Evolutionary conservation across 2,329 filamentous ascomycete genomes (phyloP), one percentile per base, ranked within the genome.

Genomic region (Trichoderma endophyticum): DNA sequence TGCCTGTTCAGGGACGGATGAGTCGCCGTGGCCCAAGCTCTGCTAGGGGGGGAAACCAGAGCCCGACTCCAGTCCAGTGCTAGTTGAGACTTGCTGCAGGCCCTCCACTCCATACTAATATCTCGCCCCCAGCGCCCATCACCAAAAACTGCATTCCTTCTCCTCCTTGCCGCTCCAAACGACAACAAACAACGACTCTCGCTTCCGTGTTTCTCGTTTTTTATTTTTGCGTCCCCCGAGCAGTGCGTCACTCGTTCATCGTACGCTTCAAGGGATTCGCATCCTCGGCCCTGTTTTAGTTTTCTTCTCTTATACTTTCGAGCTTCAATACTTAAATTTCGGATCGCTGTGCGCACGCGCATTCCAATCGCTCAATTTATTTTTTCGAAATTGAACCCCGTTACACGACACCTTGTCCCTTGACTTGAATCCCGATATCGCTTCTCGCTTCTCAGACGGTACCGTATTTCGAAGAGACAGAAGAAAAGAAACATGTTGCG

Each of bases 401-500:
- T 54, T 54, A 54, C 48, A 54, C 48, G n/a, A 54, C 48, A 21
- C 21, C 18, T 0, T 21, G n/a, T 43, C 11, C n/a, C n/a, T 21
- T 51, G 39, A 43, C 1, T 48, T 36, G 18, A 54, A 54, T 54
- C 21, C 48, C 48, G 48, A 54, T 54, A 54, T 54, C 48, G 48
- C 48, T 54, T 54, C 48, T 54, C 48, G 48, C 48, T 54, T 54
- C 11, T 54, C n/a, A 24, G 14, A 51, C 48, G 48, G 11, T 24
- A 7, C n/a, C n/a, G n/a, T 21, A 24, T 21, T 51, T 24, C n/a
- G 48, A 51, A 54, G 48, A 21, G 9, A 54, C 2, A 6, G 18
- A 6, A 14, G 7, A 34, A 18, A 36, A 24, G 21, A 60, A 61
- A 21, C 71, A 83, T 83, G 81, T 72, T 81, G 75, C 77, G 72